phyloP scores from a whole-genome alignment of 2,329 filamentous ascomycete genomes.

The Claviceps purpurea region DNA sequence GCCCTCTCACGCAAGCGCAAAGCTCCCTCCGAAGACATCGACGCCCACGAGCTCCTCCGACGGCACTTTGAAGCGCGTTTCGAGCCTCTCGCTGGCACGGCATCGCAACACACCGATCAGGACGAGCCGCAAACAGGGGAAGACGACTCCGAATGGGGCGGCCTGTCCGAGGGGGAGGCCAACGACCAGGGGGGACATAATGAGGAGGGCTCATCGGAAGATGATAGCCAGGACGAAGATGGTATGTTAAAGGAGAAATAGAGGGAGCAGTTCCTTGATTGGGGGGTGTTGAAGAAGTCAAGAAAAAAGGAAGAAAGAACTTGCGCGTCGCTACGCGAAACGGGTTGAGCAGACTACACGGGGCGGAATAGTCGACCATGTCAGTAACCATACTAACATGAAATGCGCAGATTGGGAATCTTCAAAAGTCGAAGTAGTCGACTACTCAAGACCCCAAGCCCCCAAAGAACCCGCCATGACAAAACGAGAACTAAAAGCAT shows the following conservation, averaged over 20 bases:
- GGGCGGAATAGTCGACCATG: too few species aligned
- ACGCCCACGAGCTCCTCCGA: constrained; percentile 63
- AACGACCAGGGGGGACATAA: constrained; percentile 12
- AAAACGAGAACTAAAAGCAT: constrained; percentile 61
- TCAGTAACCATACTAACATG: background rate
- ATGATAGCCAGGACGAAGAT: constrained; percentile 21
- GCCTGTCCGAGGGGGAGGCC: constrained; percentile 15
- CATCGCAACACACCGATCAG: constrained; percentile 3
- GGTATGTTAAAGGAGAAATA: constrained; percentile 8
- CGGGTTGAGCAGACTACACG: too few species aligned
- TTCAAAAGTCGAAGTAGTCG: constrained; percentile 42
- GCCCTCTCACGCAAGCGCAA: constrained; percentile 38
- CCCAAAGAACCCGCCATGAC: constrained; percentile 34
- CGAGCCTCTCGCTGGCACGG: constrained; percentile 46
- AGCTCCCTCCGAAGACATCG: constrained; percentile 26
- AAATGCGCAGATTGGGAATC: background rate
- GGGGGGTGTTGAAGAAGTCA: too few species aligned
- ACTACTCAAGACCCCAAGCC: constrained; percentile 35
- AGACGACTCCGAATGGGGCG: constrained; percentile 4
- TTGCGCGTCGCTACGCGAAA: too few species aligned
- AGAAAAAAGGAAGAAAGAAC: background rate
- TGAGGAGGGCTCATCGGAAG: constrained; percentile 2
- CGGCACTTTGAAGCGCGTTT: constrained; percentile 84
- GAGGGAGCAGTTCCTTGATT: too few species aligned
- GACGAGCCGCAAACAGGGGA: constrained; percentile 8